Conservation (phyloP, 129 eudicot genomes). For the Pseudognaphalium luteoalbum region DNA sequence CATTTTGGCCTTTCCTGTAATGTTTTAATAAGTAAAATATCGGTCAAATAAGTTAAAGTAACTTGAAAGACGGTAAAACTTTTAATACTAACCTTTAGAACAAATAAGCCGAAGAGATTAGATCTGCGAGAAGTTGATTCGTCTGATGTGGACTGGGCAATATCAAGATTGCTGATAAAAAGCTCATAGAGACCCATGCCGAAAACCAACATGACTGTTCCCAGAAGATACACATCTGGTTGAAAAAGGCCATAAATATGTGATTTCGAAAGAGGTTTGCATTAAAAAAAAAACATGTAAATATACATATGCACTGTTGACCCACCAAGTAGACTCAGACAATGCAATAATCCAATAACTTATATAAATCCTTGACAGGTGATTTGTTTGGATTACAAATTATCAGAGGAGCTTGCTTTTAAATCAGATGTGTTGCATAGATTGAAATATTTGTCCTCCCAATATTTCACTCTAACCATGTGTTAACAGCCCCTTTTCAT, state of each 20-base stretch:
- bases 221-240: conserved; percentile 80
- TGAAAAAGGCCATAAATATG: conserved; percentile 1
- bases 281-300: not conserved
- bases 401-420: too few species aligned
- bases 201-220: conserved; percentile 94
- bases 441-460: not conserved
- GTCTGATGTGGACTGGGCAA: conserved; percentile 43
- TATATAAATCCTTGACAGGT: not conserved
- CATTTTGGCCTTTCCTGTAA: conserved; percentile 92
- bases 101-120: conserved; percentile 73
- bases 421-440: not conserved
- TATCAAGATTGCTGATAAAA: conserved; percentile 79
- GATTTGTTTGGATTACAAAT: not conserved
- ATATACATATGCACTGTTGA: not conserved
- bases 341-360: not conserved
- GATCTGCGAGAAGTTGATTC: conserved; percentile 43
- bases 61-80: not conserved
- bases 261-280: not conserved
- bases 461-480: not conserved
- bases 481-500: not conserved
- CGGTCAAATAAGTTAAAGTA: conserved; percentile 7
- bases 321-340: not conserved
- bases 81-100: conserved; percentile 50
- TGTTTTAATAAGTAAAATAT: not conserved
- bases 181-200: conserved; percentile 99